Conservation (phyloP, 257 asterid species). For the Voacanga thouarsii region DNA sequence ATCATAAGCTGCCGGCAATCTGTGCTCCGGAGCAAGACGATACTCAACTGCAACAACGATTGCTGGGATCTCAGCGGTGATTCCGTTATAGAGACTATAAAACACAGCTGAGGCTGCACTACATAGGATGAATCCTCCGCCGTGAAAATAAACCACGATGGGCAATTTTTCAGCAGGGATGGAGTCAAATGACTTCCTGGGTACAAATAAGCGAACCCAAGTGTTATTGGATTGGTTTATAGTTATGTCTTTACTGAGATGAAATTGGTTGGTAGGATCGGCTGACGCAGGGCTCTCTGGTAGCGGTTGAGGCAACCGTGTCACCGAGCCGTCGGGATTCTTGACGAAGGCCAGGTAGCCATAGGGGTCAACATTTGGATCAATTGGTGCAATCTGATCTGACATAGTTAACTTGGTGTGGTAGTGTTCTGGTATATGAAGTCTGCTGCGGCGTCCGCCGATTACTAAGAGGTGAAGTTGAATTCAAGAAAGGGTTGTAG, state of each 20-base stretch:
- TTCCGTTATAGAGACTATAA: slow-evolving; percentile 21
- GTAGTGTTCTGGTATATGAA: neutral
- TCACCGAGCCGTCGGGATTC: slow-evolving; percentile 36
- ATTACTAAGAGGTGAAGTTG: too few species aligned
- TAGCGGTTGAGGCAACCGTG: slow-evolving; percentile 6
- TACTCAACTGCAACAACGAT: slow-evolving; percentile 43
- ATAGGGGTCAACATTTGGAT: slow-evolving; percentile 36
- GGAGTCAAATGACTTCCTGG: slow-evolving; percentile 18
- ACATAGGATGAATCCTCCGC: slow-evolving; percentile 48
- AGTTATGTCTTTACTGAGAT: slow-evolving; percentile 36
- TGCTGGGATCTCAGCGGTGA: slow-evolving; percentile 29
- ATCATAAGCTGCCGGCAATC: slow-evolving; percentile 60
- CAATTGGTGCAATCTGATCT: neutral
- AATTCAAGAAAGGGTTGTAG: too few species aligned
- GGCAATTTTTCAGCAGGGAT: slow-evolving; percentile 23
- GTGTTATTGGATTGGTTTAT: slow-evolving; percentile 27
- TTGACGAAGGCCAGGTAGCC: slow-evolving; percentile 23
- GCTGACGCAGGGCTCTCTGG: slow-evolving; percentile 17
- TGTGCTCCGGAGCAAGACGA: slow-evolving; percentile 62
- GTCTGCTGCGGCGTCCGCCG: neutral
- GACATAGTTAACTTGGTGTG: neutral
- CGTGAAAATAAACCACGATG: slow-evolving; percentile 39
- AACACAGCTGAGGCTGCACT: slow-evolving; percentile 9
- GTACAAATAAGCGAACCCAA: slow-evolving; percentile 35
- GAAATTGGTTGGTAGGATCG: slow-evolving; percentile 16